Evolutionary conservation across 78 protist species (phyloP), one percentile per base, ranked within the genome.

Genomic region (Cavenderia fasciculata): DNA sequence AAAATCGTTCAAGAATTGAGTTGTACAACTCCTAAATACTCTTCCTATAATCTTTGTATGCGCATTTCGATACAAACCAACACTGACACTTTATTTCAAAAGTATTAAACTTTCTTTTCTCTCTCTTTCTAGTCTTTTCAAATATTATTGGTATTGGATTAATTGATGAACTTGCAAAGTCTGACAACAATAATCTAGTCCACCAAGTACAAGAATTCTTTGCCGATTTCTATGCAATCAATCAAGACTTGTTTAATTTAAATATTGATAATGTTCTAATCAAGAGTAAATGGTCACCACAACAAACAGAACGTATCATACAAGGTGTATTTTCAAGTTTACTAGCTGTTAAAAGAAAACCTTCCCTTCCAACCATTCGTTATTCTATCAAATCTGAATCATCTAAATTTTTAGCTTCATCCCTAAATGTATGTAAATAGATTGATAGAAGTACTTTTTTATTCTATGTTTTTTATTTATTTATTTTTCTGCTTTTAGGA

Each of bases 141-240:
- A 98, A 98, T 89, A 40, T 69, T 5, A 40, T 97, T 4, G 11
- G 38, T 46, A 12, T 25, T 18, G 38, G 41, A 11, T 5, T 25
- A 19, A 61, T 98, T 33, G 94, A 75, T 47, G 59, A 72, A 25
- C 74, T 98, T 8, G 99, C 99, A 21, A 88, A 95, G 25, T 94
- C 97, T 16, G 99, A 98, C 72, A 87, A 78, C 66, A 78, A 86
- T 66, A 97, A 96, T 43, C 87, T 85, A 6, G 97, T 98, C 11
- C 8, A 43, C 62, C 71, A 94, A 72, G 87, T 82, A 25, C 97
- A 96, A 56, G 99, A 97, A 86, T 44, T 69, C 47, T 98, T 46
- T 75, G 97, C 92, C 29, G 99, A 98, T 84, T 96, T 51, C 63
- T 91, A 43, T 27, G 93, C 99, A 44, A 52, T 97, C 27, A 79